phyloP scores from a whole-genome alignment of 106 monocot genomes.

The Cymbidium sinense region DNA sequence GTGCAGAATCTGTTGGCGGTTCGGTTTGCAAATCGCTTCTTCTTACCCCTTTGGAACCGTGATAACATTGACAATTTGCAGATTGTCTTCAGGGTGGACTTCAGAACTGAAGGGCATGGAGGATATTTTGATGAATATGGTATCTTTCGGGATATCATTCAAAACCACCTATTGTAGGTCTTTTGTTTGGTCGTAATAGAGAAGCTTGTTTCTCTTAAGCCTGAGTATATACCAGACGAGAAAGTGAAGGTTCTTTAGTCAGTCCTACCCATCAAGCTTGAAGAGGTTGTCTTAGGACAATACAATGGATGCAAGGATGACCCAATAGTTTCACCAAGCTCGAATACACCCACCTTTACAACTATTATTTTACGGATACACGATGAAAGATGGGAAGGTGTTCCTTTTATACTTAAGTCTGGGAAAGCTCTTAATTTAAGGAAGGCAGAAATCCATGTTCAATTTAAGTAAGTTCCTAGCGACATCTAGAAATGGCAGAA shows the following conservation, averaged over 20 bases:
- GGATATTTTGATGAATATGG: constrained; percentile 99
- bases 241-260: constrained; percentile 83
- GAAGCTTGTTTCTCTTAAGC: constrained; percentile 93
- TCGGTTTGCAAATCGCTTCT: too few relatives aligned
- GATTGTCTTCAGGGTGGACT: constrained; percentile 98
- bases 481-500: constrained; percentile 71
- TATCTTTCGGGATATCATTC: too few relatives aligned
- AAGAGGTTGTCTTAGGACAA: too few relatives aligned
- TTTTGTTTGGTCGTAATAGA: too few relatives aligned
- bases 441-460: constrained; percentile 93
- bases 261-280: too few relatives aligned
- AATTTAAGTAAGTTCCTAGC: constrained; percentile 97
- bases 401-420: constrained; percentile 95
- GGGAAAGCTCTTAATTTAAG: constrained; percentile 94
- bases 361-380: constrained; percentile 72
- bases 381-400: constrained; percentile 99
- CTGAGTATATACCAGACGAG: constrained; percentile 94
- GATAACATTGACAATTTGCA: constrained; percentile 21
- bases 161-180: too few relatives aligned
- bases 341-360: too few relatives aligned
- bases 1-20: too few relatives aligned
- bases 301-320: too few relatives aligned
- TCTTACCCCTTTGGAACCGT: too few relatives aligned
- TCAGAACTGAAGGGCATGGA: constrained; percentile 96
- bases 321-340: too few relatives aligned